A percentile compares a stretch with the other conserved stretches of the same genome.
Evolutionary conservation across 2,329 filamentous ascomycete species (phyloP).

Genomic region (Pseudonectria buxi): DNA sequence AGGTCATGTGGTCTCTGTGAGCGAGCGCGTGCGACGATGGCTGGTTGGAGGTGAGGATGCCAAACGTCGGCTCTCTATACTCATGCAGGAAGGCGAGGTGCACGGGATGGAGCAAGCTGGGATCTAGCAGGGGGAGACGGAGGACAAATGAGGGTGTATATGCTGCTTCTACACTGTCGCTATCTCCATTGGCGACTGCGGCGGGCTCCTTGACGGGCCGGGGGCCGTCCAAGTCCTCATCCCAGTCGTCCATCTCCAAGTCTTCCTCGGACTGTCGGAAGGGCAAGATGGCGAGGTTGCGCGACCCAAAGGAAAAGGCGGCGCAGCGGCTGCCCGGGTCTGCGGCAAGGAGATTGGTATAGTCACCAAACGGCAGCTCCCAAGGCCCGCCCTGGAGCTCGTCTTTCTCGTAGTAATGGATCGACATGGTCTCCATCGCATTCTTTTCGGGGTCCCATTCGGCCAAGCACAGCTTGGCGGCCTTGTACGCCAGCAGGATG

Average conservation of each 20-base stretch:
- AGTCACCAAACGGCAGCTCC: constrained; percentile 67
- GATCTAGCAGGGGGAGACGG: constrained; percentile 80
- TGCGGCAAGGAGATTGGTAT: constrained; percentile 74
- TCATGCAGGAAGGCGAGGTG: constrained; percentile 92
- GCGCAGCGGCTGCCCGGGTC: constrained; percentile 92
- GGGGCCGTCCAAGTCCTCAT: constrained; percentile 70
- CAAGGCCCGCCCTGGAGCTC: constrained; percentile 78
- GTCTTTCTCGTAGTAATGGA: constrained; percentile 97
- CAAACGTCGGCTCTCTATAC: constrained; percentile 96
- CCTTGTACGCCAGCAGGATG: constrained; percentile 75
- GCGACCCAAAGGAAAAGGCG: constrained; percentile 82
- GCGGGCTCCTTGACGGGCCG: constrained; percentile 43
- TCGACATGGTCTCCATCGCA: constrained; percentile 79
- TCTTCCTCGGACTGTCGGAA: constrained; percentile 84
- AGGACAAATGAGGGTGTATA: constrained; percentile 92
- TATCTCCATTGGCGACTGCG: constrained; percentile 29
- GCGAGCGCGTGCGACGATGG: constrained; percentile 71
- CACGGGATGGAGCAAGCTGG: constrained; percentile 78
- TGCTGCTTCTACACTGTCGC: constrained; percentile 49
- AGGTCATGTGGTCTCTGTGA: constrained; percentile 77
- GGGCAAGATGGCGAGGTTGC: constrained; percentile 87
- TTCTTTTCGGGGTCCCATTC: constrained; percentile 85
- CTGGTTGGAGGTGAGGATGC: constrained; percentile 75
- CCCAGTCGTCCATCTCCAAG: constrained; percentile 86
- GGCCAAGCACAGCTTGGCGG: constrained; percentile 86